Conservation (phyloP, 495 filamentous ascomycete species). For the Pyrenula aspistea region DNA sequence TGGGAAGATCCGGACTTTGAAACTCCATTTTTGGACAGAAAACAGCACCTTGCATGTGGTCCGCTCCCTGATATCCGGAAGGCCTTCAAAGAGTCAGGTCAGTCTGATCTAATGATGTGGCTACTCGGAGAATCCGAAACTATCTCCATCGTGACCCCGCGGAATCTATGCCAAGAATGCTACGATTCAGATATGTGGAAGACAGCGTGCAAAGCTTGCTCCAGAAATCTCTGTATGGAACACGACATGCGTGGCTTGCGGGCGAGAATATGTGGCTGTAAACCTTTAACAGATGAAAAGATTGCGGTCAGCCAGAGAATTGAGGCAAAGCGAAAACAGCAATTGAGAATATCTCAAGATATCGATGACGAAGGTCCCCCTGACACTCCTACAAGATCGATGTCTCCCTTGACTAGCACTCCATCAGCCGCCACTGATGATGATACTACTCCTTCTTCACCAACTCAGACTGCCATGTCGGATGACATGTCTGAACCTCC, state of each 20-base stretch:
- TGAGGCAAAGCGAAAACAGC: neutral
- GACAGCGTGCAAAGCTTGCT: constrained; percentile 44
- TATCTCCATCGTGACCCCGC: constrained; percentile 37
- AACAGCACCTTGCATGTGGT: constrained; percentile 22
- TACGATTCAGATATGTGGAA: constrained; percentile 47
- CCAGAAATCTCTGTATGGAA: constrained; percentile 46
- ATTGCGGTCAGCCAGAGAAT: constrained; percentile 22
- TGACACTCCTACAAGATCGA: neutral
- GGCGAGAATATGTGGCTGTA: constrained; percentile 46
- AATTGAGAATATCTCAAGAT: neutral
- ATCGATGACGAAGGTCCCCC: neutral
- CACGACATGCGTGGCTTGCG: constrained; percentile 50
- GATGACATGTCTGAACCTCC: neutral
- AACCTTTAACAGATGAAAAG: constrained; percentile 43
- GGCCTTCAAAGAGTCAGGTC: constrained; percentile 19
- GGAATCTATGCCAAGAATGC: constrained; percentile 49
- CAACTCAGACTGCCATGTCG: neutral
- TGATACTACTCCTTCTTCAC: neutral
- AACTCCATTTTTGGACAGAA: constrained; percentile 31
- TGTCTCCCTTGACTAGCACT: neutral
- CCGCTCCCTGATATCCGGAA: neutral
- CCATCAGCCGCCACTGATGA: neutral
- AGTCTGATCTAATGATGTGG: constrained; percentile 41
- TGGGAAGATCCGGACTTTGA: constrained; percentile 43
- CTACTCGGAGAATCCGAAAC: constrained; percentile 32